These are phyloP conservation scores for Meredithiella fracta DNA, from an alignment of 2,329 filamentous ascomycete species.

Conservation along the genomic window DNA sequence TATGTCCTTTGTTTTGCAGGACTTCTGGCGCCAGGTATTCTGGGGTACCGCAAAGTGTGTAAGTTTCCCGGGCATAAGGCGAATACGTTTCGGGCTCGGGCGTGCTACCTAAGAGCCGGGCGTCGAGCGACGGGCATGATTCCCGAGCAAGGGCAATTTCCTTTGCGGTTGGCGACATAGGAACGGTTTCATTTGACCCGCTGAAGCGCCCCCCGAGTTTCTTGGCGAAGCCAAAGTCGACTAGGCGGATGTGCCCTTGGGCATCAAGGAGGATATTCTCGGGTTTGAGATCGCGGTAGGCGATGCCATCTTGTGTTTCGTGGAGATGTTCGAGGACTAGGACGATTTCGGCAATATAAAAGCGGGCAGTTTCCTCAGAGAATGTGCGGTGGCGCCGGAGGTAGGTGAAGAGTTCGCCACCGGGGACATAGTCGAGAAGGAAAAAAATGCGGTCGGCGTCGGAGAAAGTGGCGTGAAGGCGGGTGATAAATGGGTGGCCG, in stretches of 20 bases:
- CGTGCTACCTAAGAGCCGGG: not conserved
- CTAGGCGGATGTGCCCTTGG: slow-evolving; percentile 64
- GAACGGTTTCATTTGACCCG: not conserved
- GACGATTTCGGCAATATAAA: slow-evolving; percentile 73
- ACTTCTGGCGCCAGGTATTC: slow-evolving; percentile 76
- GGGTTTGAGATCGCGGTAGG: slow-evolving; percentile 68
- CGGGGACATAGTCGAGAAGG: slow-evolving; percentile 68
- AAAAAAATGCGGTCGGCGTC: slow-evolving; percentile 67
- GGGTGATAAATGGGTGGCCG: slow-evolving; percentile 71
- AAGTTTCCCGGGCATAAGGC: slow-evolving; percentile 47
- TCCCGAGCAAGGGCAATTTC: not conserved
- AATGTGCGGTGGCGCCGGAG: slow-evolving; percentile 62
- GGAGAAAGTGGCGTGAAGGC: slow-evolving; percentile 61
- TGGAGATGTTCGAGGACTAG: slow-evolving; percentile 68
- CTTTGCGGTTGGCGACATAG: not conserved
- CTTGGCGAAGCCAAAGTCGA: slow-evolving; percentile 78
- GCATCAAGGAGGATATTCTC: slow-evolving; percentile 67
- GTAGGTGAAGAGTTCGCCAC: slow-evolving; percentile 74
- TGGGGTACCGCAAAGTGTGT: slow-evolving; percentile 68
- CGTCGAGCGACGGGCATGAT: not conserved
- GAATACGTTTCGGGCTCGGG: slow-evolving; percentile 19
- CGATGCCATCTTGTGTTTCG: slow-evolving; percentile 59
- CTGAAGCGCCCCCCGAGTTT: slow-evolving; percentile 36
- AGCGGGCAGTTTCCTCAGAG: slow-evolving; percentile 60
- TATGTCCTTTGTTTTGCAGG: slow-evolving; percentile 65